Evolutionary conservation across 106 monocot species (phyloP).

Genomic region (Dactylorhiza incarnata): DNA sequence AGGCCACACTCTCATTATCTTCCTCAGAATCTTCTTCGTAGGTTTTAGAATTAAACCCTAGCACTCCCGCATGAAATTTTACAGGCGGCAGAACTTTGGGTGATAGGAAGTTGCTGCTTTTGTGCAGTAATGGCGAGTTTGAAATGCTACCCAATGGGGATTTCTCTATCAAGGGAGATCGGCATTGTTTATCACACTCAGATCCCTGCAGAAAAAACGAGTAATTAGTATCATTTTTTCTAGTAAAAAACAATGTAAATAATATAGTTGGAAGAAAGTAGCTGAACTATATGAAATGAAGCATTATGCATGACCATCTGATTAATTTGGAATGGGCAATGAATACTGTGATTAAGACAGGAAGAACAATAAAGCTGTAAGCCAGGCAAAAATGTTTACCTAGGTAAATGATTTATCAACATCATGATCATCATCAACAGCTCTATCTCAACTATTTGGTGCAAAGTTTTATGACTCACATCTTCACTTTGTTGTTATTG

Average conservation of each 20-base stretch:
- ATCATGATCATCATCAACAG: too few relatives aligned
- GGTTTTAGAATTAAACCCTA: conserved; percentile 15
- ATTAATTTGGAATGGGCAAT: background rate
- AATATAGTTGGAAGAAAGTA: background rate
- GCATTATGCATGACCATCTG: background rate
- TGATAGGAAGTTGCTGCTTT: conserved; percentile 27
- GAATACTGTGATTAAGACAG: too few relatives aligned
- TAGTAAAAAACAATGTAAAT: background rate
- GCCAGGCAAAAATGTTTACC: background rate
- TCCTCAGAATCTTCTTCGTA: conserved; percentile 35
- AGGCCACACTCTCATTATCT: conserved; percentile 55
- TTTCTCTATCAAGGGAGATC: conserved; percentile 54
- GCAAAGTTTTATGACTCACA: too few relatives aligned
- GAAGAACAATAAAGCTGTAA: background rate
- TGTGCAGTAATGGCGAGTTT: conserved; percentile 17
- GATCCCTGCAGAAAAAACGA: conserved; percentile 27
- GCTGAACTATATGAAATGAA: background rate
- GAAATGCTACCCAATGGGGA: conserved; percentile 8
- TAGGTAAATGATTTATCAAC: background rate
- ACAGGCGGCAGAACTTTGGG: conserved; percentile 42
- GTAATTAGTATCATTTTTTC: background rate
- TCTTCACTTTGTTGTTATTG: too few relatives aligned
- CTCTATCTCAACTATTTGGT: too few relatives aligned
- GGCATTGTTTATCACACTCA: conserved; percentile 14
- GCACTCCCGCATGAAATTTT: conserved; percentile 27